Conservation (phyloP, 225 moss, liverwort and hornwort genomes). For the Pseudisothecium myosuroides region DNA sequence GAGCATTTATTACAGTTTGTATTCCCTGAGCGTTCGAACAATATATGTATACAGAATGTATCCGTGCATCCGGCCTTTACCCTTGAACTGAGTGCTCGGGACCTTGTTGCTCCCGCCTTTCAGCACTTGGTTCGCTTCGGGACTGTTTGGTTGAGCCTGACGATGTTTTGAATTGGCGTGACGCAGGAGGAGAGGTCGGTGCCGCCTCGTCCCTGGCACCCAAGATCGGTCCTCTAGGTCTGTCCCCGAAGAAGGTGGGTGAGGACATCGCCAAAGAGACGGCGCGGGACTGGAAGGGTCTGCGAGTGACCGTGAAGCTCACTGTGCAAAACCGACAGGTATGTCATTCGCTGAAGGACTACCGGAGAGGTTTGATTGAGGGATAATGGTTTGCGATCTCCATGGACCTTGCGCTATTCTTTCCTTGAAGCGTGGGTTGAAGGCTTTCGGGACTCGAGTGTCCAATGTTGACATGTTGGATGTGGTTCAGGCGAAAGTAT, state of each 20-base stretch:
- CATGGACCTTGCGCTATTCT: not conserved
- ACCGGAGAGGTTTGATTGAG: too few species aligned
- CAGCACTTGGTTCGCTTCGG: not conserved
- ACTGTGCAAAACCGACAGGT: conserved; percentile 78
- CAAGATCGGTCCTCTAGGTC: conserved; percentile 76
- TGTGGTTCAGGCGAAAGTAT: conserved; percentile 26
- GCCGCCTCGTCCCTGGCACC: conserved; percentile 75
- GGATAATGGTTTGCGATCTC: not conserved
- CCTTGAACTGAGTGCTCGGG: not conserved
- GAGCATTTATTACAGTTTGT: not conserved
- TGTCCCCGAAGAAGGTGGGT: conserved; percentile 76
- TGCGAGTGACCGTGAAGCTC: conserved; percentile 75
- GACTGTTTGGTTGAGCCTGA: not conserved
- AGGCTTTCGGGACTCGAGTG: rapidly evolving
- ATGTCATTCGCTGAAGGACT: not conserved
- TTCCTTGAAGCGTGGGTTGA: not conserved
- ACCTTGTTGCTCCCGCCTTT: not conserved
- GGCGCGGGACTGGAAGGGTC: conserved; percentile 81
- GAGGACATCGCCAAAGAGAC: conserved; percentile 90
- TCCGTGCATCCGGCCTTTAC: not conserved
- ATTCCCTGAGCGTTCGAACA: not conserved
- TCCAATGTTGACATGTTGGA: not conserved
- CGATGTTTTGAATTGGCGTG: not conserved
- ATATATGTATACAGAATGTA: not conserved
- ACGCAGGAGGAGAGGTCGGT: conserved; percentile 64